phyloP scores from a whole-genome alignment of 108 stramenopile genomes.

The Schizochytrium sp. region DNA sequence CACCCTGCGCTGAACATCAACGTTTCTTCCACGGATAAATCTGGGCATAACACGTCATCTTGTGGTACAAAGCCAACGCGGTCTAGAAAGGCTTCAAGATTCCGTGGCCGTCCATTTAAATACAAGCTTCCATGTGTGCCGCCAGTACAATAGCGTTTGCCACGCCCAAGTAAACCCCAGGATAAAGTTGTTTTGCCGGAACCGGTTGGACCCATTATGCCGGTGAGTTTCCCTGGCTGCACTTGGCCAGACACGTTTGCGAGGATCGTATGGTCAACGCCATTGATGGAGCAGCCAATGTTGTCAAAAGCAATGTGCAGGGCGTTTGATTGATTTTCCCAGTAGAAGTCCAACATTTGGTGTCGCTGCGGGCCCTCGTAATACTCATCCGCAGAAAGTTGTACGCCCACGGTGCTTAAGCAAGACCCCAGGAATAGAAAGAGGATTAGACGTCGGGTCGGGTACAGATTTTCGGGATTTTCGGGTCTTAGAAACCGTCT shows the following conservation, averaged over 20 bases:
- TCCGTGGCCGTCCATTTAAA: constrained; percentile 31
- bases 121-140: not conserved
- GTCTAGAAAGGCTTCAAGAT: constrained; percentile 30
- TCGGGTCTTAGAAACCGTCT: constrained; percentile 34
- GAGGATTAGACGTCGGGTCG: not conserved
- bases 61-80: constrained; percentile 72
- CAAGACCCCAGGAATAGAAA: constrained; percentile 50
- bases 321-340: not conserved
- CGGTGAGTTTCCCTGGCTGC: constrained; percentile 4
- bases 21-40: constrained; percentile 66
- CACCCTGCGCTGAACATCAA: constrained; percentile 63
- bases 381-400: constrained; percentile 11
- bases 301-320: constrained; percentile 50
- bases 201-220: constrained; percentile 55
- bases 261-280: constrained; percentile 18
- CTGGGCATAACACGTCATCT: constrained; percentile 70
- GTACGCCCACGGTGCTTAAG: constrained; percentile 57
- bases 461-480: constrained; percentile 22
- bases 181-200: constrained; percentile 50
- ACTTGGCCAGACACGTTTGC: constrained; percentile 14
- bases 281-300: constrained; percentile 8
- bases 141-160: constrained; percentile 30
- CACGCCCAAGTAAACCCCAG: constrained; percentile 3
- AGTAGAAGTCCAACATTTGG: not conserved
- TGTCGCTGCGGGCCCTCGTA: constrained; percentile 59